A percentile compares a stretch with the other conserved stretches of the same genome.
Evolutionary conservation across 352 stramenopile species (phyloP).

Genomic region (Globisporangium perplexum): DNA sequence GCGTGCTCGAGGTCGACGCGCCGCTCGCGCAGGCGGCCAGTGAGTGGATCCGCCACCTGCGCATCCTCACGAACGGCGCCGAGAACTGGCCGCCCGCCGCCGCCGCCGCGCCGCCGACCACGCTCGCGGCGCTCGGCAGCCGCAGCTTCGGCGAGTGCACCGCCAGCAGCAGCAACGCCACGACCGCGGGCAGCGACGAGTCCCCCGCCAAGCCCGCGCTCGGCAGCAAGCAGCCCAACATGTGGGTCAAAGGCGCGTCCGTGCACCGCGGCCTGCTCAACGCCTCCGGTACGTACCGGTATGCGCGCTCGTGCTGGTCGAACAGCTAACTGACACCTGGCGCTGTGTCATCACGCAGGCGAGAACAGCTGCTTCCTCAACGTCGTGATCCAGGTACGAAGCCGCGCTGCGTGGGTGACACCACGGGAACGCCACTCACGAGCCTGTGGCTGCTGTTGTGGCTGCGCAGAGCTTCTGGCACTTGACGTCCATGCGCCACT

Average conservation of each 20-base stretch:
- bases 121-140: slow-evolving; percentile 16
- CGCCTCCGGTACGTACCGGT: slow-evolving; percentile 27
- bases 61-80: slow-evolving; percentile 37
- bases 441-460: not conserved
- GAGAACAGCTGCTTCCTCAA: slow-evolving; percentile 92
- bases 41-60: slow-evolving; percentile 73
- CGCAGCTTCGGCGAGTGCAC: slow-evolving; percentile 11
- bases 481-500: slow-evolving; percentile 82
- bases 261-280: slow-evolving; percentile 80
- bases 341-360: too few relatives aligned
- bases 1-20: slow-evolving; percentile 74
- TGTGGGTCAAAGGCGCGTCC: slow-evolving; percentile 79
- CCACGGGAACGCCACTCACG: not conserved
- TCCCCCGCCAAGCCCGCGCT: slow-evolving; percentile 15
- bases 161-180: slow-evolving; percentile 3
- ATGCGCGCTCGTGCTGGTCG: too few relatives aligned
- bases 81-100: slow-evolving; percentile 24
- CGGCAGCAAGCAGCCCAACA: slow-evolving; percentile 55
- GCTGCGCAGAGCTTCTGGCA: slow-evolving; percentile 80
- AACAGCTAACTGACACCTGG: too few relatives aligned
- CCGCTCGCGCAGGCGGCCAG: slow-evolving; percentile 47
- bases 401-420: not conserved
- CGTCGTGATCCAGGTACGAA: slow-evolving; percentile 66
- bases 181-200: slow-evolving; percentile 17
- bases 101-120: slow-evolving; percentile 11